Evolutionary conservation across 768 basidiomycete species (phyloP).

Genomic region (Mycena sanguinolenta): DNA sequence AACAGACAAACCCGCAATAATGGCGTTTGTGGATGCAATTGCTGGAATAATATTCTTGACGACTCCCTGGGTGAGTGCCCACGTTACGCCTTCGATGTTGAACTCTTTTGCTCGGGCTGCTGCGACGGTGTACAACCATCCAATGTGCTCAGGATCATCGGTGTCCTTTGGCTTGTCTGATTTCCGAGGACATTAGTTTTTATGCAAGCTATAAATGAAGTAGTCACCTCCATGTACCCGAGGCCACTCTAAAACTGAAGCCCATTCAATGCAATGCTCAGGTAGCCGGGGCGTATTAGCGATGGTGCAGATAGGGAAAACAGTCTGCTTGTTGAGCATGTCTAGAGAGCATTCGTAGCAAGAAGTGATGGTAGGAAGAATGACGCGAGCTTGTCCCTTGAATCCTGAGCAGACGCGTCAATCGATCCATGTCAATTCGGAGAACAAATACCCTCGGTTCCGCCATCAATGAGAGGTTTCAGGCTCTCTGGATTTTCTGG

Average conservation of each 20-base stretch:
- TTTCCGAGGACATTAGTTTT: not conserved
- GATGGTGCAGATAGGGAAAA: conserved; percentile 98
- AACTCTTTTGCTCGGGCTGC: conserved; percentile 89
- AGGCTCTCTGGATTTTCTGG: conserved; percentile 92
- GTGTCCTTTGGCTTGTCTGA: conserved; percentile 96
- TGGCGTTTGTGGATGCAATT: conserved; percentile 98
- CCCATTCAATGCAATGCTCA: conserved; percentile 99
- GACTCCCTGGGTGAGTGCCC: conserved; percentile 97
- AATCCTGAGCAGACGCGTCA: conserved; percentile 73
- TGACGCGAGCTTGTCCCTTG: conserved; percentile 98
- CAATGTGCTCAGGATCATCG: conserved; percentile 96
- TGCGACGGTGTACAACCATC: conserved; percentile 90
- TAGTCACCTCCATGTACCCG: conserved; percentile 82
- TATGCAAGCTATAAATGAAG: not conserved
- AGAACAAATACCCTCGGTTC: conserved; percentile 85
- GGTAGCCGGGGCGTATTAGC: conserved; percentile 98
- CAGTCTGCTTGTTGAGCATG: conserved; percentile 97
- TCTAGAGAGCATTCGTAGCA: conserved; percentile 99
- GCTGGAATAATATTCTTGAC: conserved; percentile 99
- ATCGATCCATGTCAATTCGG: not conserved
- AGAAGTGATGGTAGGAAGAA: conserved; percentile 93
- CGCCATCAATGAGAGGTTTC: conserved; percentile 98
- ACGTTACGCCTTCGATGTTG: conserved; percentile 98
- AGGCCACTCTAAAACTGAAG: conserved; percentile 99
- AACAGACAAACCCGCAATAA: conserved; percentile 83